Conservation (phyloP, 164 flowering plant genomes). For the Aristolochia contorta region DNA sequence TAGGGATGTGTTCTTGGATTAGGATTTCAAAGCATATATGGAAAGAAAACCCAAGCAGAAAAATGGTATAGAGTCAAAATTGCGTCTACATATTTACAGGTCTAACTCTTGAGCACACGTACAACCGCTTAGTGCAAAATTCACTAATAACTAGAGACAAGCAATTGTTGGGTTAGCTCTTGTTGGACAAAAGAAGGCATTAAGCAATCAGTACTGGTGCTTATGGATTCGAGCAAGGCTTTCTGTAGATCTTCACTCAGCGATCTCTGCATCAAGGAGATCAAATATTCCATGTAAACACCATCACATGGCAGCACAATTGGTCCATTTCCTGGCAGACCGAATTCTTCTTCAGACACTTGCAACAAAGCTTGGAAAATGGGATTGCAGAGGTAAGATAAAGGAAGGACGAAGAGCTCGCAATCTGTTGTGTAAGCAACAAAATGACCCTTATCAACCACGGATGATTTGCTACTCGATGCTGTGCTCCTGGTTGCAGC, state of each 20-base stretch:
- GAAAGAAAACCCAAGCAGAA: no score
- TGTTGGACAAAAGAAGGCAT: background rate
- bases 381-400: constrained; percentile 10
- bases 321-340: constrained; percentile 15
- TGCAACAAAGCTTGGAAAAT: constrained; percentile 13
- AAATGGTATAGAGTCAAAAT: background rate
- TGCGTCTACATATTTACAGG: background rate
- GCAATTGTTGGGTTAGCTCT: background rate
- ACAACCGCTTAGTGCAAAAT: background rate
- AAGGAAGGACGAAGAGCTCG: constrained; percentile 16
- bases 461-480: background rate
- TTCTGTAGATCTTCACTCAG: constrained; percentile 10
- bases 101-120: background rate
- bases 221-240: constrained; percentile 8
- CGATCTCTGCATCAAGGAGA: constrained; percentile 4
- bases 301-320: constrained; percentile 20
- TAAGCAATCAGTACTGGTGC: background rate
- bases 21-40: background rate
- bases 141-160: background rate
- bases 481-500: constrained; percentile 3
- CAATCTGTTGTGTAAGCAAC: constrained; percentile 18
- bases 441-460: constrained; percentile 16
- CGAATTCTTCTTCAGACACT: constrained; percentile 19
- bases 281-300: constrained; percentile 10
- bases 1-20: no score